Percentiles rank a stretch among this genome's conserved stretches.
Conservation (phyloP, 2,329 filamentous ascomycete genomes). For the Diaporthe sp. region DNA sequence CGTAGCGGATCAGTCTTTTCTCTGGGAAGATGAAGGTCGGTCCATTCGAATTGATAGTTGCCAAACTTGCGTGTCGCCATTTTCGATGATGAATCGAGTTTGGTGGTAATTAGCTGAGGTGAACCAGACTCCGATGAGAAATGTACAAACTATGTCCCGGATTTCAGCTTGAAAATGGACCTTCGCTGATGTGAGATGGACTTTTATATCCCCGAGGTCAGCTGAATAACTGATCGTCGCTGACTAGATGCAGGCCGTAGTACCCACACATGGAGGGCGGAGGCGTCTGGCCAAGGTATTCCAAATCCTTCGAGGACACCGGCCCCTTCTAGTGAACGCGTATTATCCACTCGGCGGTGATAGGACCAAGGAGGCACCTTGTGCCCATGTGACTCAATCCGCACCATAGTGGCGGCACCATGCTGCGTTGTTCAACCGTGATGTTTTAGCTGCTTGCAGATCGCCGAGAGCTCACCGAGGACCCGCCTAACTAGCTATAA, state of each 20-base stretch:
- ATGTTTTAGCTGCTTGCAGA: background rate
- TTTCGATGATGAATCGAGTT: background rate
- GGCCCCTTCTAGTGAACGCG: background rate
- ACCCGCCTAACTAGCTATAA: background rate
- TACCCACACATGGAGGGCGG: background rate
- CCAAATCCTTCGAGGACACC: background rate
- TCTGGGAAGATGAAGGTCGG: background rate
- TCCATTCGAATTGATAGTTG: background rate
- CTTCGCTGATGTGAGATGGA: background rate
- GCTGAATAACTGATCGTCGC: background rate
- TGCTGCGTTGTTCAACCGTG: background rate
- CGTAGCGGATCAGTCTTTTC: slow-evolving; percentile 5
- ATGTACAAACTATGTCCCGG: background rate
- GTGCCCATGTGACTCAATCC: background rate
- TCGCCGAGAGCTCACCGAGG: background rate
- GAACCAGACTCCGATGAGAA: too few species aligned
- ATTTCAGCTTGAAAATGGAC: background rate
- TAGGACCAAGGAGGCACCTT: background rate
- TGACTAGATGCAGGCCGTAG: too few species aligned
- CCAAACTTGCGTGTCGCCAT: slow-evolving; percentile 6
- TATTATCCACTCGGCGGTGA: background rate
- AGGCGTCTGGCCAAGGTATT: background rate
- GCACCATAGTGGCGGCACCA: background rate
- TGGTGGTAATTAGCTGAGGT: too few species aligned
- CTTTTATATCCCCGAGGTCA: background rate